phyloP scores from a whole-genome alignment of 2,329 filamentous ascomycete genomes.

The Xylariaceae sp. region DNA sequence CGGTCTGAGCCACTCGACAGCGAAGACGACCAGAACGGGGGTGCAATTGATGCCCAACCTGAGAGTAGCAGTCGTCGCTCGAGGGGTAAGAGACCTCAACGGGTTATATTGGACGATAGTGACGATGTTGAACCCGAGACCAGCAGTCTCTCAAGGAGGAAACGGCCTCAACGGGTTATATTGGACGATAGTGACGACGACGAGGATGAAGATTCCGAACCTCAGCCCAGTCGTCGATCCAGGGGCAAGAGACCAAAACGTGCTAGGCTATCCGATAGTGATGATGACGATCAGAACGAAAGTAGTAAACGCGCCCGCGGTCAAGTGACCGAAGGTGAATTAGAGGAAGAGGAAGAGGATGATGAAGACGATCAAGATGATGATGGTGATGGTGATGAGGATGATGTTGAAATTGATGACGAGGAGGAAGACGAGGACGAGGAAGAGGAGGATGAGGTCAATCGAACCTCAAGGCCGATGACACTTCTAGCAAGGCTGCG shows the following conservation, averaged over 20 bases:
- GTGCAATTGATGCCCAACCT: too few species aligned
- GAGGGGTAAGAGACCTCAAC: too few species aligned
- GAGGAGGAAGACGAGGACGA: conserved; percentile 8
- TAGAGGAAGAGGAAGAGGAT: conserved; percentile 11
- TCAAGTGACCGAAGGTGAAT: conserved; percentile 2
- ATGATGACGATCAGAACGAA: conserved; percentile 18
- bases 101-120: too few species aligned
- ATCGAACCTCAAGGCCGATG: conserved; percentile 3
- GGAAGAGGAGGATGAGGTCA: neutral
- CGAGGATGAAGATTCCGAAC: too few species aligned
- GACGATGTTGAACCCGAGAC: too few species aligned
- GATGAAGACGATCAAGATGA: conserved; percentile 7
- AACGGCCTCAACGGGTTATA: too few species aligned
- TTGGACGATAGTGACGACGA: too few species aligned
- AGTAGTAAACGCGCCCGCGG: neutral
- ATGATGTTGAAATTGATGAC: neutral
- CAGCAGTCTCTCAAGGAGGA: too few species aligned
- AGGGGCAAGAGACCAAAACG: conserved; percentile 15
- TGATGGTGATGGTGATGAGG: neutral
- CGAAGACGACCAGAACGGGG: too few species aligned
- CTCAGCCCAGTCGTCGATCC: neutral
- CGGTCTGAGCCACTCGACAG: too few species aligned
- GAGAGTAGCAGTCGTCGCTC: too few species aligned
- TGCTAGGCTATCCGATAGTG: conserved; percentile 14
- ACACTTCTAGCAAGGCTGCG: conserved; percentile 12